Evolutionary conservation across 2,329 filamentous ascomycete genomes (phyloP), one percentile per base, ranked within the genome.

Genomic region (Talaromyces sp.): DNA sequence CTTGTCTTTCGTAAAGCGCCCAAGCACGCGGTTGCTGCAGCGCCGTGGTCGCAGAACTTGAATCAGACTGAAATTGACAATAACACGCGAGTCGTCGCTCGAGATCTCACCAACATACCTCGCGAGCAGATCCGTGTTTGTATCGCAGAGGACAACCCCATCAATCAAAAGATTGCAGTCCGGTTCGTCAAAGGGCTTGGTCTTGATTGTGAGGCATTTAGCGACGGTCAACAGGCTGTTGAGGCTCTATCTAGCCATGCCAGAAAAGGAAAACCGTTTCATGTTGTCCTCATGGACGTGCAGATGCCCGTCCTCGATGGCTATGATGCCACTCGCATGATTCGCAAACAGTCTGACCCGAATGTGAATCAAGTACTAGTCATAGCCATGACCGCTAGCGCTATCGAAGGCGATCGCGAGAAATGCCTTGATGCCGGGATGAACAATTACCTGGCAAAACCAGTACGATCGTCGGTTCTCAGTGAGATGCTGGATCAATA

Each of bases 361-460:
- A 83, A 84, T 8, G 91, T 97, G 11, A 83, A 90, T 57, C 87
- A 90, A 65, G 85, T 95, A 1, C 80, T 97, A n/a, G 90, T 97
- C 54, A 97, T 97, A 67, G 93, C 93, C 58, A 97, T 97, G 93
- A 97, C 93, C 0, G 93, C 93, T 1, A 92, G 88, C 27, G 93
- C 93, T 3, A 97, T 97, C 63, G 90, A 94, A 71, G 93, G 93
- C 19, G 93, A 97, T 71, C 83, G 92, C 54, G 93, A 97, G 72
- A 97, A 96, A 76, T 97, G 93, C 67, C 79, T 97, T n/a, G 91
- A 92, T 55, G 91, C 91, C 1, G 93, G 93, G 51, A 97, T 97
- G 93, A 96, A 97, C 74, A 94, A 97, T 69, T 97, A 97, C 69
- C 84, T 97, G 1, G 92, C 93, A 17, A 97, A 97, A 72, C 93